These are phyloP conservation scores for Meyerozyma athensensis DNA, from an alignment of 1,139 yeast species.

Conservation along the genomic window DNA sequence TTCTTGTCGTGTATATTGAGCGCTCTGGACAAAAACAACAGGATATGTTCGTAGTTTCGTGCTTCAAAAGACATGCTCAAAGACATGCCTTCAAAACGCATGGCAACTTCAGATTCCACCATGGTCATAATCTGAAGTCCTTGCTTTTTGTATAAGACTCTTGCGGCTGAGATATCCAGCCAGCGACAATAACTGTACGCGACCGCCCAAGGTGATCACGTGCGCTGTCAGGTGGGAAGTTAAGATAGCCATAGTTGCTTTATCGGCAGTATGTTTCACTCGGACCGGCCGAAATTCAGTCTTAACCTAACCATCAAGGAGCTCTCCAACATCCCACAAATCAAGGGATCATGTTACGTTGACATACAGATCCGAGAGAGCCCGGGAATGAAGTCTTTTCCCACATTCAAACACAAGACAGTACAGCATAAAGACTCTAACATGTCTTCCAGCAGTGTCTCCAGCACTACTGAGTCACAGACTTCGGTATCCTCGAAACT, in stretches of 20 bases:
- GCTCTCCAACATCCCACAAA: constrained; percentile 76
- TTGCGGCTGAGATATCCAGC: background rate
- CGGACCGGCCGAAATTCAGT: constrained; percentile 45
- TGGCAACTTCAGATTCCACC: constrained; percentile 3
- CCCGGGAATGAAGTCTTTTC: constrained; percentile 10
- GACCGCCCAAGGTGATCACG: too few species aligned
- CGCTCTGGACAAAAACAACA: constrained; percentile 11
- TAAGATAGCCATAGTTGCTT: background rate
- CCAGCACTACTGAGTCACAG: constrained; percentile 6
- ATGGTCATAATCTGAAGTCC: constrained; percentile 4
- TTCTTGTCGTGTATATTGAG: constrained; percentile 10
- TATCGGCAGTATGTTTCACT: constrained; percentile 5
- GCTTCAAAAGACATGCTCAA: constrained; percentile 11
- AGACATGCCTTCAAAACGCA: constrained; percentile 8
- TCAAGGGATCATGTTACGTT: constrained; percentile 63
- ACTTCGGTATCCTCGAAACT: constrained; percentile 19
- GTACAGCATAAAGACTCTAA: background rate
- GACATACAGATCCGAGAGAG: constrained; percentile 39
- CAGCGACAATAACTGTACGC: constrained; percentile 2
- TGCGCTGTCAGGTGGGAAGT: too few species aligned
- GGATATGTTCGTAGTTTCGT: constrained; percentile 13
- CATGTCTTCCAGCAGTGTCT: constrained; percentile 6
- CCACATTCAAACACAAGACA: constrained; percentile 5
- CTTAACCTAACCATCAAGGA: constrained; percentile 60
- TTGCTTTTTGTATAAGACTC: too few species aligned